Conservation (phyloP, 768 basidiomycete species). For the Trichaptum fuscoviolaceum region DNA sequence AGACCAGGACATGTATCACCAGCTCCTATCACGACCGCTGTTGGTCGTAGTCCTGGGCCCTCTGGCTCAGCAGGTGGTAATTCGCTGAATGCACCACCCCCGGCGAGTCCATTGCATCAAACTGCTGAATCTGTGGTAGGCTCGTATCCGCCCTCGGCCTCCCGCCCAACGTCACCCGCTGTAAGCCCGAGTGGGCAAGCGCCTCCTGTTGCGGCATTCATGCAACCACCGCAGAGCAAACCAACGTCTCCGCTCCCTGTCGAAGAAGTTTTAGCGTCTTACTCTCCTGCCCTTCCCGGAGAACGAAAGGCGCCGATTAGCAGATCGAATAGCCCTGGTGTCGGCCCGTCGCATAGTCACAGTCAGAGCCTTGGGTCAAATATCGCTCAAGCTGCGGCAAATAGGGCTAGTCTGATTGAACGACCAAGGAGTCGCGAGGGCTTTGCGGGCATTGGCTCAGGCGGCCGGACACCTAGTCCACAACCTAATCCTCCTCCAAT, state of each 20-base stretch:
- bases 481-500: conserved; percentile 32
- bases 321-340: conserved; percentile 43
- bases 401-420: conserved; percentile 36
- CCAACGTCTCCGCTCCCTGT: conserved; percentile 44
- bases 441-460: conserved; percentile 80
- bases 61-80: not conserved
- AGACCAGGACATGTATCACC: not conserved
- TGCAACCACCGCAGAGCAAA: conserved; percentile 50
- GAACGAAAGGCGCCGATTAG: conserved; percentile 58
- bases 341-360: conserved; percentile 22
- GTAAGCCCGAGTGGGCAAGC: conserved; percentile 20
- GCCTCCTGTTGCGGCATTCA: conserved; percentile 66
- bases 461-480: conserved; percentile 58
- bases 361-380: conserved; percentile 20
- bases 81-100: not conserved
- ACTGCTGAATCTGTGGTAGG: conserved; percentile 81
- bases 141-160: conserved; percentile 51
- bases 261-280: conserved; percentile 68
- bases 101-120: conserved; percentile 30
- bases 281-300: conserved; percentile 84
- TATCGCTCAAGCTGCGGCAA: conserved; percentile 16
- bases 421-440: conserved; percentile 59
- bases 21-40: conserved; percentile 1
- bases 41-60: not conserved
- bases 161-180: conserved; percentile 69